Evolutionary conservation across 169 alveolate species (phyloP), one percentile per base, ranked within the genome.

Genomic region (Plasmodium relictum): DNA sequence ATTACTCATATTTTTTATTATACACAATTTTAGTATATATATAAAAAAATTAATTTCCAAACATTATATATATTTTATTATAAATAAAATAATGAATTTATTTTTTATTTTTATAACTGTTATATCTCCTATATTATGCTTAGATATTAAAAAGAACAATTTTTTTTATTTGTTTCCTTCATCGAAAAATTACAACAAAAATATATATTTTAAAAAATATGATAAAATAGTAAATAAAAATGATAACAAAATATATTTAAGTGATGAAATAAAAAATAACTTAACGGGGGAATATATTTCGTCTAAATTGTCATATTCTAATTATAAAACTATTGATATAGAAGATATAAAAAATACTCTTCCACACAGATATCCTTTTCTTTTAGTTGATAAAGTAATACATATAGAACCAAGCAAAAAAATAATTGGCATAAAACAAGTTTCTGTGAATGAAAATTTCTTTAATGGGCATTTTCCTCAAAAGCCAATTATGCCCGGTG

Each of bases 401-500:
- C 71, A 85, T 71, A 65, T 83, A 58, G 88, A 89, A 62, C 73
- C 89, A 20, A 93, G 89, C 22, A 87, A 74, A 65, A 61, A 89
- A 42, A 93, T 93, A 18, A 92, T 93, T 10, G 95, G 94, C 16
- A 68, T 93, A 72, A 93, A 93, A 71, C 89, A 89, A 24, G 80
- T 93, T 4, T 20, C 95, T 12, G 71, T 54, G 6, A 93, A 93
- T 61, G 95, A 93, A 52, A 22, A 70, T 72, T 93, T 86, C 72
- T 93, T 93, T 76, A 93, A 88, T 61, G 95, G 95, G 6, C 95
- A 93, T 61, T 93, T 93, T 69, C 95, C 95, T 3, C 63, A 66
- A 37, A 61, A 93, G 41, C 88, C 94, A 6, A 76, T 93, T 18
- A 72, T 93, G 93, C 95, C 95, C 1, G 95, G 95, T 10, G 95